Conservation (phyloP, 345 rosid genomes). For the Euclidium syriacum region DNA sequence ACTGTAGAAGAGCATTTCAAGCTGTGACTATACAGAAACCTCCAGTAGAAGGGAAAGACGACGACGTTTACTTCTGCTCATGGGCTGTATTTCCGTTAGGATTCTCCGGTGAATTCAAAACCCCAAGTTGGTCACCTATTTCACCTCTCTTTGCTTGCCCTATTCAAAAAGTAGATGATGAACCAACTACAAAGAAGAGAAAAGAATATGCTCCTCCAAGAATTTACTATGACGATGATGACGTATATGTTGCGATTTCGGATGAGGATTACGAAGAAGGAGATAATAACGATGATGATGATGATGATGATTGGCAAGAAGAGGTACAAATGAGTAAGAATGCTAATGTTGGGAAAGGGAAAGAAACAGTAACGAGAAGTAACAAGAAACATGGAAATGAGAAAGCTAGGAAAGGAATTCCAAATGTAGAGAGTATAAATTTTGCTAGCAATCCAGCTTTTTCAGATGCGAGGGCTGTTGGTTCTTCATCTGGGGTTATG, state of each 20-base stretch:
- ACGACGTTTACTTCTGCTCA: conserved; percentile 57
- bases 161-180: conserved; percentile 16
- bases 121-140: conserved; percentile 65
- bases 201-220: conserved; percentile 27
- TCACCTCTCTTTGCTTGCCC: conserved; percentile 58
- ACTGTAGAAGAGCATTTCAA: conserved; percentile 75
- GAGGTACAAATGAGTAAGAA: conserved; percentile 36
- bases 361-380: conserved; percentile 35
- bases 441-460: conserved; percentile 9
- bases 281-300: conserved; percentile 40
- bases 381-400: conserved; percentile 37
- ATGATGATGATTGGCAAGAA: conserved; percentile 53
- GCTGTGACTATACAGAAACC: conserved; percentile 61
- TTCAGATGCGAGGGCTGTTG: conserved; percentile 20
- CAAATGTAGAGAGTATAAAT: conserved; percentile 25
- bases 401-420: conserved; percentile 32
- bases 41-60: conserved; percentile 57
- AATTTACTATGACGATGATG: conserved; percentile 45
- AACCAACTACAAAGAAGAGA: not conserved
- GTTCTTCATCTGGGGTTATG: conserved; percentile 25
- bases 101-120: conserved; percentile 33
- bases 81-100: conserved; percentile 83
- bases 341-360: conserved; percentile 39
- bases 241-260: conserved; percentile 52
- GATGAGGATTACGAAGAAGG: conserved; percentile 43